phyloP scores from a whole-genome alignment of 306 rosid species.

The Cicer pinnatifidum region DNA sequence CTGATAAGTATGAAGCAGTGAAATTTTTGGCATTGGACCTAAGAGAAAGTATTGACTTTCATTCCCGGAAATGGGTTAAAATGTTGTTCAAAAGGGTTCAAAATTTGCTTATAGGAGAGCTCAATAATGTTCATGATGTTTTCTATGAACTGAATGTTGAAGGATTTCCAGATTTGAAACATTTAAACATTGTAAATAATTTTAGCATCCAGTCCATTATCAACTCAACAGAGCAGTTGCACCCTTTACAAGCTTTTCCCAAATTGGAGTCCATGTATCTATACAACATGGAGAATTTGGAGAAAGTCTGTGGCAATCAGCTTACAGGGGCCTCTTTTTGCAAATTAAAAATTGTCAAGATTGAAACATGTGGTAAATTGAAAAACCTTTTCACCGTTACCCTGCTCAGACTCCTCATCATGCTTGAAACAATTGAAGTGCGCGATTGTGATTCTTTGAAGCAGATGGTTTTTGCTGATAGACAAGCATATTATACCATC shows the following conservation, averaged over 20 bases:
- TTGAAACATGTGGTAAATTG: too few relatives aligned
- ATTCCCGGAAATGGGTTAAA: conserved; percentile 38
- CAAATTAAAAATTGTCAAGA: too few relatives aligned
- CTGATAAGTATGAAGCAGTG: conserved; percentile 16
- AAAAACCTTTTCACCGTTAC: too few relatives aligned
- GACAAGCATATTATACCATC: too few relatives aligned
- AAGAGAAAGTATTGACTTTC: neutral
- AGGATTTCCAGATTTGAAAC: conserved; percentile 47
- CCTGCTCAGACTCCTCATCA: too few relatives aligned
- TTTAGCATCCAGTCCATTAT: conserved; percentile 23
- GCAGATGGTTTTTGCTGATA: too few relatives aligned
- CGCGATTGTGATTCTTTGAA: too few relatives aligned
- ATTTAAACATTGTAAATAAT: conserved; percentile 41
- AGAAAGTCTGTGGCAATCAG: too few relatives aligned
- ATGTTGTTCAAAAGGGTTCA: conserved; percentile 49
- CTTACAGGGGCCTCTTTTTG: too few relatives aligned
- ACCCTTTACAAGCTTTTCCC: conserved; percentile 32
- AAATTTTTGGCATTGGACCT: conserved; percentile 44
- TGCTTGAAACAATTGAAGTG: too few relatives aligned
- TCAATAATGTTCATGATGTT: conserved; percentile 29
- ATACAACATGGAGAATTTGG: neutral
- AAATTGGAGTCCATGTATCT: conserved; percentile 44
- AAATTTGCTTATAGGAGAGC: conserved; percentile 45
- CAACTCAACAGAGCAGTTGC: conserved; percentile 1
- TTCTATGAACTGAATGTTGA: conserved; percentile 35